Conservation (phyloP, 1,284 basidiomycete species). For the Coniophora puteana region DNA sequence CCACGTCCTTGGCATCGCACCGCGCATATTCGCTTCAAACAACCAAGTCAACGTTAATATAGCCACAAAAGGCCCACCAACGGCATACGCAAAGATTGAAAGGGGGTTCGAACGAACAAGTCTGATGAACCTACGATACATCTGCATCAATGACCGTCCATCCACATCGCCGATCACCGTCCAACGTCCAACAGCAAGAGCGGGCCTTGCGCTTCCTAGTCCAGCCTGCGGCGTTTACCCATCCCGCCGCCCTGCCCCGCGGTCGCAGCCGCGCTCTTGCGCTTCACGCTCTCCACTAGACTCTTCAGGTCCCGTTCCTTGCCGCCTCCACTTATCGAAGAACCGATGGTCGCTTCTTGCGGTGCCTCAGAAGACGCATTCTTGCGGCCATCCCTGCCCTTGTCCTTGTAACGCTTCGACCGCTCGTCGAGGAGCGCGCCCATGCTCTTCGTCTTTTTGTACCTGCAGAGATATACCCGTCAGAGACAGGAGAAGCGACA, state of each 20-base stretch:
- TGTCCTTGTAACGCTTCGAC: slow-evolving; percentile 51
- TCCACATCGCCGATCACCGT: too few relatives aligned
- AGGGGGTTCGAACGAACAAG: too few relatives aligned
- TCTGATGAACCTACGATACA: too few relatives aligned
- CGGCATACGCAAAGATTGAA: too few relatives aligned
- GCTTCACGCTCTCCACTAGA: slow-evolving; percentile 84
- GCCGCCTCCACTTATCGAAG: slow-evolving; percentile 9
- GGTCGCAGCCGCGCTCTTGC: slow-evolving; percentile 50
- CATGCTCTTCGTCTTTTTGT: slow-evolving; percentile 90
- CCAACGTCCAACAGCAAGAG: too few relatives aligned
- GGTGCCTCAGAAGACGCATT: slow-evolving; percentile 9
- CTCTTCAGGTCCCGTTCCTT: slow-evolving; percentile 50
- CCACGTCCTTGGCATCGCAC: too few relatives aligned
- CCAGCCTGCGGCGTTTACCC: slow-evolving; percentile 57
- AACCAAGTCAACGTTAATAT: too few relatives aligned
- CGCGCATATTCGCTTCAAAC: too few relatives aligned
- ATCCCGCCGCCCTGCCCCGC: slow-evolving; percentile 27
- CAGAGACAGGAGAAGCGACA: slow-evolving; percentile 7
- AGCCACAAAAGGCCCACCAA: too few relatives aligned
- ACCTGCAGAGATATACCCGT: slow-evolving; percentile 43
- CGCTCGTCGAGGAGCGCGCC: slow-evolving; percentile 73
- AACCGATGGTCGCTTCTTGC: neutral
- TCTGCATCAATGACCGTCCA: too few relatives aligned
- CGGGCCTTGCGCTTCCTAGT: too few relatives aligned
- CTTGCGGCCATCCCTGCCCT: slow-evolving; percentile 20